Percentiles rank a stretch among this genome's conserved stretches.
Evolutionary conservation across 2,329 filamentous ascomycete genomes (phyloP).

Genomic region (Gnomoniopsis smithogilvyi): DNA sequence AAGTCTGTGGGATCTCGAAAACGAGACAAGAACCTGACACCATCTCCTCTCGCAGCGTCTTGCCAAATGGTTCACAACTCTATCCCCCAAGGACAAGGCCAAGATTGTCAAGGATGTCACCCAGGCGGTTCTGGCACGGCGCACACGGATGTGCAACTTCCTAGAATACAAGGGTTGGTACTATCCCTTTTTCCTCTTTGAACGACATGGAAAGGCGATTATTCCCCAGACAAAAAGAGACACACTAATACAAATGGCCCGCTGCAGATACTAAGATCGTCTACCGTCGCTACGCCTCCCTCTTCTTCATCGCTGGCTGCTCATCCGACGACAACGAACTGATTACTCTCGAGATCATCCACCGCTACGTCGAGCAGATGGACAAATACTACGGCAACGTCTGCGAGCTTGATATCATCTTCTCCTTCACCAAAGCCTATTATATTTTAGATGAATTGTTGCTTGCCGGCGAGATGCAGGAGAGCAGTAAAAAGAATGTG

Average conservation of each 20-base stretch:
- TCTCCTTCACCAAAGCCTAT: constrained; percentile 99
- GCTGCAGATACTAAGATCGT: constrained; percentile 90
- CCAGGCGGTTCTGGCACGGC: constrained; percentile 89
- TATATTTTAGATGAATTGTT: constrained; percentile 97
- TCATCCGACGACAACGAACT: constrained; percentile 97
- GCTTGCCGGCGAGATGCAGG: constrained; percentile 93
- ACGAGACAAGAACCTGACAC: constrained; percentile 1
- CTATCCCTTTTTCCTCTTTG: not conserved
- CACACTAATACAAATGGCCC: constrained; percentile 9
- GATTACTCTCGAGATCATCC: constrained; percentile 97
- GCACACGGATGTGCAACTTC: constrained; percentile 99
- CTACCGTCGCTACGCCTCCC: constrained; percentile 95
- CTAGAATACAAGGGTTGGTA: constrained; percentile 91
- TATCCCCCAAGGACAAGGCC: constrained; percentile 97
- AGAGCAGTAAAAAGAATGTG: constrained; percentile 99
- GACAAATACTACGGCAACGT: constrained; percentile 99
- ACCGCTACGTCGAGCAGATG: constrained; percentile 99
- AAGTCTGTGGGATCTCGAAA: not conserved
- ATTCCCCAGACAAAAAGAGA: not conserved
- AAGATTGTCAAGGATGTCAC: constrained; percentile 99
- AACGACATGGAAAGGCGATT: not conserved
- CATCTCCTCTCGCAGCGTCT: constrained; percentile 64
- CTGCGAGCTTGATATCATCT: constrained; percentile 98
- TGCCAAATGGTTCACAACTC: constrained; percentile 98
- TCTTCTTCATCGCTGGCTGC: constrained; percentile 99